Evolutionary conservation across 192 early-diverging fungal genomes (phyloP).

Genomic region (Coemansia sp.): DNA sequence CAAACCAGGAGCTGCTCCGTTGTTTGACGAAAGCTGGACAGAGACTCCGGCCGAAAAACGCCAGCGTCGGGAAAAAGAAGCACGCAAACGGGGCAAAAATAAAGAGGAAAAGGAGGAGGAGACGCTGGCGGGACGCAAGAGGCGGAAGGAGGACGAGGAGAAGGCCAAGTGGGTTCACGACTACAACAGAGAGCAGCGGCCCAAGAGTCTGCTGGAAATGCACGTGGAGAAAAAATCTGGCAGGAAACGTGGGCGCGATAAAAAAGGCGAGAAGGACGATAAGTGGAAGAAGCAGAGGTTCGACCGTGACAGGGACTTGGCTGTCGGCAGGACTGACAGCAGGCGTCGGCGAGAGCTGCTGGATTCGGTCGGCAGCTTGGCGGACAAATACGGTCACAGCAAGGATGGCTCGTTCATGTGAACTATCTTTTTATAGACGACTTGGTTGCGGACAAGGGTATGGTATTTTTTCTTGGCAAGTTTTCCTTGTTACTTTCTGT

Average conservation of each 20-base stretch:
- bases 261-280: constrained; percentile 7
- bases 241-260: constrained; percentile 5
- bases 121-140: constrained; percentile 18
- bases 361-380: constrained; percentile 25
- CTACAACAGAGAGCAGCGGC: constrained; percentile 37
- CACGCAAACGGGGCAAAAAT: neutral
- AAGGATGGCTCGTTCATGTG: constrained; percentile 33
- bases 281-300: constrained; percentile 31
- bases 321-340: constrained; percentile 10
- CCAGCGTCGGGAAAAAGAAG: constrained; percentile 11
- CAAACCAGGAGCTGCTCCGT: constrained; percentile 3
- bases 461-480: neutral
- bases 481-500: too few species aligned
- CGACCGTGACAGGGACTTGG: constrained; percentile 29
- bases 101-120: constrained; percentile 17
- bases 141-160: constrained; percentile 23
- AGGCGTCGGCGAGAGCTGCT: constrained; percentile 26
- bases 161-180: constrained; percentile 41
- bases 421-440: neutral
- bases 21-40: constrained; percentile 52
- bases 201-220: constrained; percentile 50
- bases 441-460: neutral
- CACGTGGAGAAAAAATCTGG: constrained; percentile 21
- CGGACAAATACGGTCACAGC: constrained; percentile 38
- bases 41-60: constrained; percentile 30